Base-by-base conservation (phyloP, 352 stramenopile genomes). In the Pythium sp. region DNA sequence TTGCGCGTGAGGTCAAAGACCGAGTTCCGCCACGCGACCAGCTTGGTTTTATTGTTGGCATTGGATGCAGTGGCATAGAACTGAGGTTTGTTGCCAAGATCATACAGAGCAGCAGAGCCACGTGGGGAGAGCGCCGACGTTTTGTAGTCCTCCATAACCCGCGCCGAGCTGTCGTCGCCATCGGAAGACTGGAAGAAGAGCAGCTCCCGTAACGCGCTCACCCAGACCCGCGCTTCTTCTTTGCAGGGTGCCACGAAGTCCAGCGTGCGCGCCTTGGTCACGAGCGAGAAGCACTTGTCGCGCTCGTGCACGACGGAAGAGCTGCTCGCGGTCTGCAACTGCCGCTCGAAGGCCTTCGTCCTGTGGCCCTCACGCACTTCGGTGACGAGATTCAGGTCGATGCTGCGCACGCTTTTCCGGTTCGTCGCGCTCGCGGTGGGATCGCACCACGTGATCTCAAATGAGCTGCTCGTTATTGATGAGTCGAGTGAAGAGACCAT, bases 231-330 rank as follows among this genome's bases (percentile, higher is more conserved):
- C 30, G 82, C 85, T 65, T 93, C 88, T 49, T 95, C 88, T 62
- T 93, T 94, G 71, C 86, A 93, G 4, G 86, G 73, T 5, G 86
- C 86, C 0, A 92, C 82, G 4, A 95, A 66, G 79, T 94, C 87
- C 9, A 94, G 68, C 0, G 83, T 91, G 41, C 88, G 78, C 18
- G 71, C 70, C 62, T 73, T 80, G 5, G 78, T 80, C 14, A 93
- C 67, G 14, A 95, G 60, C 22, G 88, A 95, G 65, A 95, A 94
- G 32, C 86, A 95, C 28, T 79, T 91, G 47, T 64, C 58, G 26
- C 66, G 79, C 66, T 77, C 77, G 53, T 68, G 80, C 1, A 85
- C 75, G 4, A 88, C 74, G 1, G 70, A 74, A 9, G 61, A 65
- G 6, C 54, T 75, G 28, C 74, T 84, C 15, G 78, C 72, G 11